Evolutionary conservation across 306 rosid genomes (phyloP).

Genomic region (Malus fusca): DNA sequence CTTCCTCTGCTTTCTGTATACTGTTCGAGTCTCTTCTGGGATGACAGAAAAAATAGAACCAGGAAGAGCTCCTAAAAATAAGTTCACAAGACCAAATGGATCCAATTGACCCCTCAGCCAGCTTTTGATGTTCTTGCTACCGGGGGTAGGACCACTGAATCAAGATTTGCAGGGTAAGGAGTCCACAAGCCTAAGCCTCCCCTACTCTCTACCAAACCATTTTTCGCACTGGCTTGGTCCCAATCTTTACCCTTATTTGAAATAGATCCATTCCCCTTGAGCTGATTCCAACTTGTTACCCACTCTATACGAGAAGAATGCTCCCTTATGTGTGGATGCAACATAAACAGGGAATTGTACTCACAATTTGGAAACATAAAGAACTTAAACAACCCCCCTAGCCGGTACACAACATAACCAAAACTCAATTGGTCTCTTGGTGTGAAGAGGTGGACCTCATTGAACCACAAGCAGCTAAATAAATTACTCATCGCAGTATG

Average conservation of each 20-base stretch:
- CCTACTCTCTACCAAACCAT: slow-evolving; percentile 63
- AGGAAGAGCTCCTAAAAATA: background rate
- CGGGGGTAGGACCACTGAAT: slow-evolving; percentile 58
- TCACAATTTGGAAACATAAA: slow-evolving; percentile 95
- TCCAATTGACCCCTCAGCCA: slow-evolving; percentile 48
- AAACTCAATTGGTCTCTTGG: slow-evolving; percentile 98
- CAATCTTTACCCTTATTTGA: slow-evolving; percentile 50
- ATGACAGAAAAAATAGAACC: slow-evolving; percentile 3
- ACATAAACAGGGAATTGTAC: slow-evolving; percentile 83
- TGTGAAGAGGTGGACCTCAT: slow-evolving; percentile 92
- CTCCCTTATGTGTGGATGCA: slow-evolving; percentile 97
- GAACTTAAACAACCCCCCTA: slow-evolving; percentile 53
- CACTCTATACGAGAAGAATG: slow-evolving; percentile 97
- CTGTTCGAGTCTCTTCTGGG: background rate
- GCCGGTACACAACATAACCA: slow-evolving; percentile 83
- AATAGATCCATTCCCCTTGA: slow-evolving; percentile 32
- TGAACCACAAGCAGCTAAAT: slow-evolving; percentile 99
- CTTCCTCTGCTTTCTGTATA: background rate
- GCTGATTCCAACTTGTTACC: slow-evolving; percentile 77
- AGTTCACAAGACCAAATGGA: background rate
- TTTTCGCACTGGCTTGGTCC: slow-evolving; percentile 41
- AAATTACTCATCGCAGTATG: slow-evolving; percentile 66
- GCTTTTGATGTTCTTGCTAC: slow-evolving; percentile 85
- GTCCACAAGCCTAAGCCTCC: slow-evolving; percentile 95
- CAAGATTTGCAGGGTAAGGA: slow-evolving; percentile 74